Percentiles rank a stretch among this genome's conserved stretches.
phyloP scores from a whole-genome alignment of 2,329 filamentous ascomycete genomes.

The Colletotrichum orbiculare region DNA sequence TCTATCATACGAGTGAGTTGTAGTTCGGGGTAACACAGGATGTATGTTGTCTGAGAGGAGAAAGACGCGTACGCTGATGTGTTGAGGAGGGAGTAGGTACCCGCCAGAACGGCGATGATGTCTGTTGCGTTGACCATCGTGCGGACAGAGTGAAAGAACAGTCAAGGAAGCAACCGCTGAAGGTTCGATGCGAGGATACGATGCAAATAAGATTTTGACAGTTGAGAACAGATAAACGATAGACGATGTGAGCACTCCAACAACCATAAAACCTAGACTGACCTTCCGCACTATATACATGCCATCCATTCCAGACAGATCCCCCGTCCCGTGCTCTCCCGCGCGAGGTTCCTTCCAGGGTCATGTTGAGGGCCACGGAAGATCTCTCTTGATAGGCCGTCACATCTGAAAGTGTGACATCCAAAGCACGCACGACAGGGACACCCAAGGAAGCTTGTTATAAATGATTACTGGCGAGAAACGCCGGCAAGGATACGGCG shows the following conservation, averaged over 20 bases:
- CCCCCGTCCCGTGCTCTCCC: conserved; percentile 13
- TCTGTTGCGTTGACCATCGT: conserved; percentile 35
- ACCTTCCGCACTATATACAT: background rate
- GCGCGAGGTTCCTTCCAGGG: background rate
- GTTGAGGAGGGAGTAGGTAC: conserved; percentile 36
- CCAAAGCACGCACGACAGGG: background rate
- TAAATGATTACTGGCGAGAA: background rate
- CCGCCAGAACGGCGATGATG: conserved; percentile 34
- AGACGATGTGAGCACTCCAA: background rate
- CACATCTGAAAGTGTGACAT: conserved; percentile 6
- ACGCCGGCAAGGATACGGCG: background rate
- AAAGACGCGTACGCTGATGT: conserved; percentile 26
- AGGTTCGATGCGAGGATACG: background rate
- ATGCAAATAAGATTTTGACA: background rate
- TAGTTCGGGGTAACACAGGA: background rate
- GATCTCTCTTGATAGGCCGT: conserved; percentile 15
- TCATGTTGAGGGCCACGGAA: background rate
- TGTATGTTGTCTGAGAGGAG: background rate
- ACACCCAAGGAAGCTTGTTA: conserved; percentile 13
- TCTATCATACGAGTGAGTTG: conserved; percentile 9
- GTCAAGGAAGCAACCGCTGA: background rate
- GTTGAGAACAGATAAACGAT: background rate
- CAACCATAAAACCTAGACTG: conserved; percentile 1
- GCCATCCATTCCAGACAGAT: conserved; percentile 15
- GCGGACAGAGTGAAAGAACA: background rate